These are phyloP conservation scores for Colletotrichum liriopes DNA, from an alignment of 2,329 filamentous ascomycete genomes.

Conservation along the genomic window DNA sequence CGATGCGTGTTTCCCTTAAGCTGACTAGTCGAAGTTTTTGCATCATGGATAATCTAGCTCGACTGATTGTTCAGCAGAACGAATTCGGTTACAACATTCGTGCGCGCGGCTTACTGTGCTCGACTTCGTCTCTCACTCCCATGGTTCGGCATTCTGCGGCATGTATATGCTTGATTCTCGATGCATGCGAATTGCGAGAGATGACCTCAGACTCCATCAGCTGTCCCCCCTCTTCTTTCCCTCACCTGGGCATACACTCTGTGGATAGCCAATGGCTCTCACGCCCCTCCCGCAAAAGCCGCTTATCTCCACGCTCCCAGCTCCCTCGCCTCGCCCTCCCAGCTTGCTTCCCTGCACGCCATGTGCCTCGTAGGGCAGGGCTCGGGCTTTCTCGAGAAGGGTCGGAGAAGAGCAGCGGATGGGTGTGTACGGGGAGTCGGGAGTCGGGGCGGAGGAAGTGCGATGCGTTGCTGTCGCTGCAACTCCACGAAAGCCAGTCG, in stretches of 20 bases:
- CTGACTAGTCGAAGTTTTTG: background rate
- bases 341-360: constrained; percentile 24
- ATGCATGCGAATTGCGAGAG: constrained; percentile 22
- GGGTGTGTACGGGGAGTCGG: background rate
- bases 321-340: constrained; percentile 5
- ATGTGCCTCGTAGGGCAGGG: constrained; percentile 36
- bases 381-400: constrained; percentile 4
- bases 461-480: background rate
- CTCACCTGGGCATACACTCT: background rate
- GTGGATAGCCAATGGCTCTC: constrained; percentile 1
- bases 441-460: constrained; percentile 13
- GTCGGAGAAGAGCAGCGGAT: constrained; percentile 7
- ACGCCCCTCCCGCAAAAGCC: constrained; percentile 18
- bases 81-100: constrained; percentile 11
- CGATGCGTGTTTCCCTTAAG: background rate
- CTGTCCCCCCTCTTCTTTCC: constrained; percentile 10
- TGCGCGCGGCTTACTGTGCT: constrained; percentile 23
- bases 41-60: background rate
- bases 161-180: constrained; percentile 3
- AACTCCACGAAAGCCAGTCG: background rate
- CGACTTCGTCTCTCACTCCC: background rate
- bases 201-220: constrained; percentile 29
- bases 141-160: constrained; percentile 11
- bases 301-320: constrained; percentile 18
- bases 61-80: background rate